These are phyloP conservation scores for Jasminum sambac DNA, from an alignment of 257 asterid genomes.

Conservation along the genomic window DNA sequence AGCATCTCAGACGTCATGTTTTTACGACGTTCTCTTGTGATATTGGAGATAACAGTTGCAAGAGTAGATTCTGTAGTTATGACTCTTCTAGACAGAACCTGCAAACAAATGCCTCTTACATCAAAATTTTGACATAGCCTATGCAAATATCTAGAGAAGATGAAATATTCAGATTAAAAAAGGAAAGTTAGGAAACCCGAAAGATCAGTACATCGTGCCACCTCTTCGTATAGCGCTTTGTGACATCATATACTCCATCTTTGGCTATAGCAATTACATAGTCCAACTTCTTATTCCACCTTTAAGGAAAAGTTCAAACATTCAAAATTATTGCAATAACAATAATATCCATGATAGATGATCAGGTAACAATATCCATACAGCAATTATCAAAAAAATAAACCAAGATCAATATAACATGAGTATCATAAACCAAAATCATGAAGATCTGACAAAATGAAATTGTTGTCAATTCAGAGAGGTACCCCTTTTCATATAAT, in stretches of 20 bases:
- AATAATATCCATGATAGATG: conserved; percentile 5
- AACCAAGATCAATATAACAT: too few relatives aligned
- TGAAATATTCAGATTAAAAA: conserved; percentile 8
- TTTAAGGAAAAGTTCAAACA: conserved; percentile 41
- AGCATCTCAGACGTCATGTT: conserved; percentile 43
- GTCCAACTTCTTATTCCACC: conserved; percentile 83
- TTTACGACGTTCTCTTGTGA: conserved; percentile 61
- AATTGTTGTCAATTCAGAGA: conserved; percentile 23
- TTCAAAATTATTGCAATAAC: conserved; percentile 25
- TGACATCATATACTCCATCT: conserved; percentile 93
- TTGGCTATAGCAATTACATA: conserved; percentile 70
- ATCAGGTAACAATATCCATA: conserved; percentile 15
- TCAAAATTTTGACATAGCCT: conserved; percentile 10
- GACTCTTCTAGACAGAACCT: conserved; percentile 78
- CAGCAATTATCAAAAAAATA: too few relatives aligned
- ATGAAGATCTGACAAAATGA: conserved; percentile 21
- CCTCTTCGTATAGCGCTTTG: conserved; percentile 87
- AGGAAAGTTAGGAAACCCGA: conserved; percentile 7
- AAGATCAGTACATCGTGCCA: conserved; percentile 73
- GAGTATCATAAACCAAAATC: conserved; percentile 16
- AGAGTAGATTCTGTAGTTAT: conserved; percentile 64
- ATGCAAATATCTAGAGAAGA: conserved; percentile 7
- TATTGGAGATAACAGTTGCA: conserved; percentile 44
- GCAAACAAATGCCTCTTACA: conserved; percentile 25
- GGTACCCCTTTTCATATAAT: conserved; percentile 92